phyloP scores from a whole-genome alignment of 2,329 filamentous ascomycete genomes.

The Apiospora koreana region DNA sequence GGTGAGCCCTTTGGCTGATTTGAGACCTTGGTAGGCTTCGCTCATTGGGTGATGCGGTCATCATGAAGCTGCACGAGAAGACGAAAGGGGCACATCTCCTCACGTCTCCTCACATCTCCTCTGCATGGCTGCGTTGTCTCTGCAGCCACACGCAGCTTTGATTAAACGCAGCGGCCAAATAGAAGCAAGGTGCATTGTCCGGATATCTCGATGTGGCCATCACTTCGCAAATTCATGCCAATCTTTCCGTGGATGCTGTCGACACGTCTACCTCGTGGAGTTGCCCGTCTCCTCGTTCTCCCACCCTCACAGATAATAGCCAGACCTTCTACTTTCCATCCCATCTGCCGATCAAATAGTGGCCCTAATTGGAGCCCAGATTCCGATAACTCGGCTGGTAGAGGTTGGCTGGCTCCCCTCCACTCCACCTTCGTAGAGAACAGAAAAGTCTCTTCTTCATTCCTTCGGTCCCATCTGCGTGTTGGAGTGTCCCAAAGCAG shows the following conservation, averaged over 20 bases:
- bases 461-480: no score
- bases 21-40: background rate
- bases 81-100: background rate
- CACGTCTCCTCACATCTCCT: background rate
- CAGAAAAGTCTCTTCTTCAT: no score
- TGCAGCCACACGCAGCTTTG: background rate
- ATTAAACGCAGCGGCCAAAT: background rate
- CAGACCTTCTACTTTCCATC: background rate
- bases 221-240: background rate
- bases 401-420: no score
- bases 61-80: background rate
- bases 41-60: background rate
- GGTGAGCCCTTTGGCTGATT: background rate
- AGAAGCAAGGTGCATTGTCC: background rate
- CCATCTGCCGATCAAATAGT: background rate
- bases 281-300: background rate
- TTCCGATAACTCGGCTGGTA: no score
- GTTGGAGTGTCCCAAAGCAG: background rate
- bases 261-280: background rate
- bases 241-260: background rate
- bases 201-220: background rate
- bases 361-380: no score
- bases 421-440: no score
- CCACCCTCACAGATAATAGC: background rate
- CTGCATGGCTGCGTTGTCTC: background rate